Evolutionary conservation across 2,329 filamentous ascomycete species (phyloP).

Genomic region (Epicoccum sorghinum): DNA sequence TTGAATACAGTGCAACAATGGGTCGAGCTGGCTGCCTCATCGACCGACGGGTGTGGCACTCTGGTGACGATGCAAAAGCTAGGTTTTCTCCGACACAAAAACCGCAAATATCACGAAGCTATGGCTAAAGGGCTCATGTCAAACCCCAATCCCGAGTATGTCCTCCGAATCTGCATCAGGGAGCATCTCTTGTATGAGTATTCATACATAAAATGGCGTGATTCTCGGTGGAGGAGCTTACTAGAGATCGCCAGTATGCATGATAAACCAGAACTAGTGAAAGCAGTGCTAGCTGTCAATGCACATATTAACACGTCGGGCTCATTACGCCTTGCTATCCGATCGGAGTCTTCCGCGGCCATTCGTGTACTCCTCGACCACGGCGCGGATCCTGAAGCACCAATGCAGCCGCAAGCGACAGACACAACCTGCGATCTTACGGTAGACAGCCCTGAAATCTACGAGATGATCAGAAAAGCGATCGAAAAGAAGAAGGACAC

Average conservation of each 20-base stretch:
- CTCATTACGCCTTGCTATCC: not conserved
- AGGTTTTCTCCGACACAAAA: not conserved
- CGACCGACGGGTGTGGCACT: no score
- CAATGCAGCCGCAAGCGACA: not conserved
- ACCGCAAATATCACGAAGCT: not conserved
- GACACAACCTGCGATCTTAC: not conserved
- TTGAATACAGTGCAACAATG: no score
- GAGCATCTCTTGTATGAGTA: not conserved
- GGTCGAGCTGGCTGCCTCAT: no score
- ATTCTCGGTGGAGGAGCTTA: not conserved
- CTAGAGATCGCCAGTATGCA: not conserved
- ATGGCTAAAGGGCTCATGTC: not conserved
- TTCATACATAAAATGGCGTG: no score
- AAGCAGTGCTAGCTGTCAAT: not conserved
- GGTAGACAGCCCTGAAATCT: not conserved
- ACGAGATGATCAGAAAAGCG: not conserved
- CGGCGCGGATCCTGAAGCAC: not conserved
- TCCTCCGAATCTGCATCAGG: not conserved
- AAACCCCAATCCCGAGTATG: not conserved
- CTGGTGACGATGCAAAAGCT: not conserved
- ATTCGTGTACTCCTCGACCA: not conserved
- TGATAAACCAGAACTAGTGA: not conserved
- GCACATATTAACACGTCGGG: not conserved
- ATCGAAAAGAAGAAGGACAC: not conserved
- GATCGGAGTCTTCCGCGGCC: no score